A percentile compares a stretch with the other conserved stretches of the same genome.
These are phyloP conservation scores for Niveomyces coronatus DNA, from an alignment of 2,329 filamentous ascomycete genomes.

Conservation along the genomic window DNA sequence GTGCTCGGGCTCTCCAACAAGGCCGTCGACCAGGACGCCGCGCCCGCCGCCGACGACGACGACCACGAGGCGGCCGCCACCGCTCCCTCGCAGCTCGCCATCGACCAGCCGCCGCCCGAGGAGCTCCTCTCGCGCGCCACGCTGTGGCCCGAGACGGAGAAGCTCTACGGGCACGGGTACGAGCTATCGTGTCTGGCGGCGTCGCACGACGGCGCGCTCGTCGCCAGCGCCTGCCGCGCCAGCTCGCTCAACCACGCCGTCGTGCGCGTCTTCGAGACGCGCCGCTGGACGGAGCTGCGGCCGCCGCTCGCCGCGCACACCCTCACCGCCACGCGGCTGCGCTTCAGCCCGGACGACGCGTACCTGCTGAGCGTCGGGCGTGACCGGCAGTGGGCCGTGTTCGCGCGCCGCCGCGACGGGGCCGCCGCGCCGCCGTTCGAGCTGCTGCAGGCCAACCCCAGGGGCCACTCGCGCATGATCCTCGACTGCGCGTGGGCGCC, in stretches of 20 bases:
- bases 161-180: slow-evolving; percentile 95
- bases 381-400: slow-evolving; percentile 86
- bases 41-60: slow-evolving; percentile 32
- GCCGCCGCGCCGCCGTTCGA: slow-evolving; percentile 35
- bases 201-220: slow-evolving; percentile 60
- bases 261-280: slow-evolving; percentile 81
- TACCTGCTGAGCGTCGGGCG: slow-evolving; percentile 80
- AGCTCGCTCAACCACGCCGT: slow-evolving; percentile 91
- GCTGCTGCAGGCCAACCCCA: slow-evolving; percentile 57
- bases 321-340: slow-evolving; percentile 72
- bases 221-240: slow-evolving; percentile 89
- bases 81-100: slow-evolving; percentile 49
- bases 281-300: slow-evolving; percentile 75
- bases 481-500: slow-evolving; percentile 79
- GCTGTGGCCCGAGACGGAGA: slow-evolving; percentile 91
- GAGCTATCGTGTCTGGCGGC: slow-evolving; percentile 84
- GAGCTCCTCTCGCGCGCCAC: slow-evolving; percentile 84
- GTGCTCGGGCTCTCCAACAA: slow-evolving; percentile 95
- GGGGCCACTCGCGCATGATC: slow-evolving; percentile 89
- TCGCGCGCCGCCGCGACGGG: slow-evolving; percentile 38
- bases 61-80: slow-evolving; percentile 46
- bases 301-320: slow-evolving; percentile 78
- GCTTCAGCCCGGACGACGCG: slow-evolving; percentile 65
- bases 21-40: slow-evolving; percentile 47
- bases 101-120: slow-evolving; percentile 71